Conservation (phyloP, 2,329 filamentous ascomycete genomes). For the Diaporthe citri region DNA sequence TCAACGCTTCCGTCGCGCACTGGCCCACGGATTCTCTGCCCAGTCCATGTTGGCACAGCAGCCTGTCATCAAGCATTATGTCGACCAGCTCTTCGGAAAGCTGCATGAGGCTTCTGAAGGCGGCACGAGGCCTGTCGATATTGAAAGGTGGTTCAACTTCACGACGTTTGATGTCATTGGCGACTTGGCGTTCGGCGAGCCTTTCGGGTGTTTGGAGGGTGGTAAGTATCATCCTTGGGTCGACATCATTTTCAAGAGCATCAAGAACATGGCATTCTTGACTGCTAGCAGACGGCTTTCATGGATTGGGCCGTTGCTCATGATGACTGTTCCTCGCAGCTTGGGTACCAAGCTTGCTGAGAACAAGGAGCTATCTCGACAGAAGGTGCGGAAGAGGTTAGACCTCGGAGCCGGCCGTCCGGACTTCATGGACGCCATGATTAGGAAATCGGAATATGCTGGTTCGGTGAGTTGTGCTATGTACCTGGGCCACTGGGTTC, state of each 20-base stretch:
- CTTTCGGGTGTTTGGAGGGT: slow-evolving; percentile 51
- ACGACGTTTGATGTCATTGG: slow-evolving; percentile 51
- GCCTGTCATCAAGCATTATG: slow-evolving; percentile 11
- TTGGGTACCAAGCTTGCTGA: slow-evolving; percentile 4
- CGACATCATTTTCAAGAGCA: slow-evolving; percentile 29
- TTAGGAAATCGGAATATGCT: not conserved
- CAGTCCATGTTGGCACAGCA: slow-evolving; percentile 21
- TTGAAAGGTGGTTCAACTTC: slow-evolving; percentile 52
- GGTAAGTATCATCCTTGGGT: slow-evolving; percentile 48
- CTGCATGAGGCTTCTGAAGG: slow-evolving; percentile 29
- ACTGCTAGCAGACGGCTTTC: not conserved
- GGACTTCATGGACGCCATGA: slow-evolving; percentile 25
- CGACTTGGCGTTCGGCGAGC: slow-evolving; percentile 55
- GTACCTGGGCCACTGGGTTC: not conserved
- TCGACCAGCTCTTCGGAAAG: slow-evolving; percentile 12
- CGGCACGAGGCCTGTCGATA: slow-evolving; percentile 43
- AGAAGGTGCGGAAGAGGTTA: slow-evolving; percentile 18
- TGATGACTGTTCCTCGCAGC: slow-evolving; percentile 20
- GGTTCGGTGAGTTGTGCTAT: slow-evolving; percentile 16
- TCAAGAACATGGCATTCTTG: slow-evolving; percentile 38
- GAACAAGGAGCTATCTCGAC: not conserved
- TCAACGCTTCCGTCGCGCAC: slow-evolving; percentile 11
- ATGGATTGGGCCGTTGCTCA: slow-evolving; percentile 11
- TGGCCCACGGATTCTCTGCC: slow-evolving; percentile 29
- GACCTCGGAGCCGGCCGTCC: slow-evolving; percentile 15